Conservation (phyloP, 2,329 filamentous ascomycete species). For the Blumeriella jaapii region DNA sequence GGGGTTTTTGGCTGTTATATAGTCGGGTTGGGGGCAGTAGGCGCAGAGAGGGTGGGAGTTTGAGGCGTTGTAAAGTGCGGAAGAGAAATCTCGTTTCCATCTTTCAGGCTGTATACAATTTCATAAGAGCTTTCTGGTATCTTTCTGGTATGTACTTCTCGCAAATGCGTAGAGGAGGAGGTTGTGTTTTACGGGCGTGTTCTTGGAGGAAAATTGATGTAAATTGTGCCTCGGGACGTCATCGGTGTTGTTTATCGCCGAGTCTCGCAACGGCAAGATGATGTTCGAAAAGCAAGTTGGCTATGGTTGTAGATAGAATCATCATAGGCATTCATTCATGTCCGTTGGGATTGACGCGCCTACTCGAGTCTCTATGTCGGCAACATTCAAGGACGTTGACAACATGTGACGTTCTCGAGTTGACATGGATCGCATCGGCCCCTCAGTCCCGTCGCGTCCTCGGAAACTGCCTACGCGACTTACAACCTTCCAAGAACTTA, state of each 20-base stretch:
- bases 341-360: too few relatives aligned
- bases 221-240: conserved; percentile 12
- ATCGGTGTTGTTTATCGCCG: conserved; percentile 18
- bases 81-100: conserved; percentile 23
- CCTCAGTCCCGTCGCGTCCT: conserved; percentile 18
- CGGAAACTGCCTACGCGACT: conserved; percentile 16
- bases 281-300: too few relatives aligned
- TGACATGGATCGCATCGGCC: too few relatives aligned
- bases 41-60: conserved; percentile 9
- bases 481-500: conserved; percentile 3
- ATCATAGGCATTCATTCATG: too few relatives aligned
- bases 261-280: too few relatives aligned
- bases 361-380: too few relatives aligned
- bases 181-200: conserved; percentile 16
- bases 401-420: too few relatives aligned
- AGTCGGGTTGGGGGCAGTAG: conserved; percentile 9
- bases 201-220: conserved; percentile 8
- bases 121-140: background rate
- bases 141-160: conserved; percentile 15
- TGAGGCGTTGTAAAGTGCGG: conserved; percentile 17
- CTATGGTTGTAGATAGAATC: too few relatives aligned
- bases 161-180: background rate
- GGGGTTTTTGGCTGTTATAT: conserved; percentile 11
- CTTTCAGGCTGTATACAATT: background rate
- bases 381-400: too few relatives aligned